Evolutionary conservation across 805 yeast species (phyloP).

Genomic region (Ogataea ramenticola): DNA sequence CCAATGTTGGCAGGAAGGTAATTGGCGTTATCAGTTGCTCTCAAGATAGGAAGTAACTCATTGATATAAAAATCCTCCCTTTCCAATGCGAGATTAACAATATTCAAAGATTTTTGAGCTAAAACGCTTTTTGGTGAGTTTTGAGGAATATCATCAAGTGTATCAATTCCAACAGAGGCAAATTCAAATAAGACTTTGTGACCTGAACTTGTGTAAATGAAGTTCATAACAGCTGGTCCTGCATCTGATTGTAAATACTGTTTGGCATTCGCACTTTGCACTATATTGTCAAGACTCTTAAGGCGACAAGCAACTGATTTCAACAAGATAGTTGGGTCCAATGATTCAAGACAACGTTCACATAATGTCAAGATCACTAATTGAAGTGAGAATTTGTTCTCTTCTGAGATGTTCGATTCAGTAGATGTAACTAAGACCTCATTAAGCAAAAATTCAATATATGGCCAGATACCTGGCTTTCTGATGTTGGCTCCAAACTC

Average conservation of each 20-base stretch:
- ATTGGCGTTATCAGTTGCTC: slow-evolving; percentile 30
- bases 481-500: slow-evolving; percentile 58
- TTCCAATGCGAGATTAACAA: slow-evolving; percentile 39
- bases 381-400: slow-evolving; percentile 42
- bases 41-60: slow-evolving; percentile 43
- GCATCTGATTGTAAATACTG: slow-evolving; percentile 60
- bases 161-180: slow-evolving; percentile 54
- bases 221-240: slow-evolving; percentile 56
- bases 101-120: slow-evolving; percentile 34
- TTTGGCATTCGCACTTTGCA: slow-evolving; percentile 35
- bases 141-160: slow-evolving; percentile 31
- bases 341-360: slow-evolving; percentile 37
- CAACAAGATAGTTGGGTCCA: slow-evolving; percentile 45
- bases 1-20: slow-evolving; percentile 39
- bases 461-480: slow-evolving; percentile 70
- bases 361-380: slow-evolving; percentile 44
- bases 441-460: slow-evolving; percentile 61
- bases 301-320: slow-evolving; percentile 40
- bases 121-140: slow-evolving; percentile 27
- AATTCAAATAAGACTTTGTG: slow-evolving; percentile 50
- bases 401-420: slow-evolving; percentile 27
- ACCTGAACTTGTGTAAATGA: slow-evolving; percentile 52
- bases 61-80: slow-evolving; percentile 56
- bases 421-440: slow-evolving; percentile 56
- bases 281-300: slow-evolving; percentile 40